Evolutionary conservation across 768 basidiomycete genomes (phyloP).

Genomic region (Antrodiella citrinella): DNA sequence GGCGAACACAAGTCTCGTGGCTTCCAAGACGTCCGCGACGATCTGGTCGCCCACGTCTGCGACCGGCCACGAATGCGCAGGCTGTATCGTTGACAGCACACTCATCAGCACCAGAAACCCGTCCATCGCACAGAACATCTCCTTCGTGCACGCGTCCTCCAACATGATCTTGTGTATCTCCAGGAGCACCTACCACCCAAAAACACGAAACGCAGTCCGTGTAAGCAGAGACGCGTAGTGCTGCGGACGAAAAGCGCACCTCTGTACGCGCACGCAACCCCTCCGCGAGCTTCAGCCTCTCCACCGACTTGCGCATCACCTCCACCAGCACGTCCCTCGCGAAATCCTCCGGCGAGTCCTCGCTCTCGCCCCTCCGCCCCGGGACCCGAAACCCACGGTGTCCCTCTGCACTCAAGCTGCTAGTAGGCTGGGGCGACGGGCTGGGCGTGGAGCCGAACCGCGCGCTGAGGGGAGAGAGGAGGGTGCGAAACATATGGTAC

Average conservation of each 20-base stretch:
- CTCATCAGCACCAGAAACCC: conserved; percentile 74
- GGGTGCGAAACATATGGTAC: conserved; percentile 12
- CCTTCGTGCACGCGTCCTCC: conserved; percentile 58
- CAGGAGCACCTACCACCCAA: conserved; percentile 39
- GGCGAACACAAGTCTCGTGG: conserved; percentile 51
- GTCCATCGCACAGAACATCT: conserved; percentile 74
- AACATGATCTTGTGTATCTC: conserved; percentile 64
- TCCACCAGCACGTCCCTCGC: conserved; percentile 65
- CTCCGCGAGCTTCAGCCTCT: conserved; percentile 56
- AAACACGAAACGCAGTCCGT: neutral
- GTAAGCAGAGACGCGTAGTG: conserved; percentile 1
- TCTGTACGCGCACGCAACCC: conserved; percentile 38
- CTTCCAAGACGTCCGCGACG: conserved; percentile 37
- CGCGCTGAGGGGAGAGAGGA: conserved; percentile 12
- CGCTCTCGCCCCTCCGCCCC: conserved; percentile 18
- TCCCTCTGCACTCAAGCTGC: too few relatives aligned
- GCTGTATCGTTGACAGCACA: conserved; percentile 53
- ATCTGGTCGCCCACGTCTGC: conserved; percentile 31
- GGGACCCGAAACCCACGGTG: too few relatives aligned
- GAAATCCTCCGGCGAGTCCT: conserved; percentile 57
- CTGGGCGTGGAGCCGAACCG: conserved; percentile 11
- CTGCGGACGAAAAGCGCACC: conserved; percentile 30
- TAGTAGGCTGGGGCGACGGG: neutral
- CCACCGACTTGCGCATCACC: conserved; percentile 62
- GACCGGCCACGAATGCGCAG: conserved; percentile 23